Conservation (phyloP, 2,329 filamentous ascomycete species). For the Colletotrichum destructivum region DNA sequence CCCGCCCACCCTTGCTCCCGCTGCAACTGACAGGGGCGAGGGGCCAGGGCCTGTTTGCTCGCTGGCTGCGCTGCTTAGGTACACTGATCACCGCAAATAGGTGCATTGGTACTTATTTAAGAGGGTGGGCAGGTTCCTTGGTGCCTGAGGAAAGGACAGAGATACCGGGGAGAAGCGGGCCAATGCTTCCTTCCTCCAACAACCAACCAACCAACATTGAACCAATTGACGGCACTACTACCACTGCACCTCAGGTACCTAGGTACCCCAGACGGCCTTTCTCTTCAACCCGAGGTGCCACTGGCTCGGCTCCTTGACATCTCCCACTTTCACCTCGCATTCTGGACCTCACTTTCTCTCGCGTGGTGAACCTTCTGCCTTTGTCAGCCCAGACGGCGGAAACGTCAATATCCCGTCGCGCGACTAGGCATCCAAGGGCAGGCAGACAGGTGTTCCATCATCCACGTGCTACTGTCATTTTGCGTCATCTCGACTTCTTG, state of each 20-base stretch:
- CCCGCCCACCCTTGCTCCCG: constrained; percentile 26
- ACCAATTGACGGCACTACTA: constrained; percentile 5
- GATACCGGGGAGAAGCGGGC: not conserved
- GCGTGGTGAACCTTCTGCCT: constrained; percentile 3
- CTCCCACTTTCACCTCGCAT: constrained; percentile 11
- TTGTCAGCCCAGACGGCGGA: constrained; percentile 15
- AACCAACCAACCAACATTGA: not conserved
- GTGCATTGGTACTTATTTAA: not conserved
- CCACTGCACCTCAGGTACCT: not conserved
- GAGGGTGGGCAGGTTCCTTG: not conserved
- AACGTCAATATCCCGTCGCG: constrained; percentile 1
- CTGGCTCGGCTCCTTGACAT: not conserved
- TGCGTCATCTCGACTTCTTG: constrained; percentile 3
- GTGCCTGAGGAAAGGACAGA: not conserved
- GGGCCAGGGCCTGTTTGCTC: constrained; percentile 4
- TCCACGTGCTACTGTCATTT: not conserved
- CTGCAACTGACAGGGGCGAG: constrained; percentile 25
- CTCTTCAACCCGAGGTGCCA: constrained; percentile 6
- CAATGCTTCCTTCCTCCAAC: constrained; percentile 12
- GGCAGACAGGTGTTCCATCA: constrained; percentile 1
- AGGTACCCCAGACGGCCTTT: not conserved
- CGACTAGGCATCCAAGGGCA: not conserved
- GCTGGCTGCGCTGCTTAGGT: not conserved
- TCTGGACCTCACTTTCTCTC: constrained; percentile 1
- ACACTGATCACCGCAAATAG: too few species aligned